Conservation (phyloP, 208 protist species). For the Wallacemonas rigidus region DNA sequence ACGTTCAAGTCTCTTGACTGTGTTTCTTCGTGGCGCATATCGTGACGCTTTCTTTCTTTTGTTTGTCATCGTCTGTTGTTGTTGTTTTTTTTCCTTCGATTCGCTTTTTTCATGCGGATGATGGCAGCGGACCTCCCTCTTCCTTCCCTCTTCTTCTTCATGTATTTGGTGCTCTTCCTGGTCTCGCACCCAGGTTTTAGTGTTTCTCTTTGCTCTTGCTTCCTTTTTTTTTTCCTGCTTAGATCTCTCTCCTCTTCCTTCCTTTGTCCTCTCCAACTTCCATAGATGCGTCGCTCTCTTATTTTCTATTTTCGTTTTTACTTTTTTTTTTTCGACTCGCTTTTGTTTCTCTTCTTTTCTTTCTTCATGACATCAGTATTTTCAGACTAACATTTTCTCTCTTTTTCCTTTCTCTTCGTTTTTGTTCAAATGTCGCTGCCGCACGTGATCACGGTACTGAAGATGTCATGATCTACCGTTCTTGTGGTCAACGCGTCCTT, state of each 20-base stretch:
- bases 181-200: neutral
- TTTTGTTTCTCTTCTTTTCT: conserved; percentile 23
- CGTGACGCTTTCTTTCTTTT: neutral
- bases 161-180: neutral
- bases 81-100: conserved; percentile 17
- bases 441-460: too few species aligned
- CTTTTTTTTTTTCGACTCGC: conserved; percentile 13
- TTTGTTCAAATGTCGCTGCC: neutral
- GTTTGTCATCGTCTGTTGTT: conserved; percentile 3
- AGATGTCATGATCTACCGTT: too few species aligned
- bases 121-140: neutral
- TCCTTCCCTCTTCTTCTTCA: conserved; percentile 18
- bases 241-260: neutral
- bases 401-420: conserved; percentile 9
- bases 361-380: conserved; percentile 13
- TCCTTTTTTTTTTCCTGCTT: neutral
- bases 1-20: neutral
- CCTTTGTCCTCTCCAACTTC: neutral
- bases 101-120: conserved; percentile 19
- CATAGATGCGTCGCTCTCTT: neutral
- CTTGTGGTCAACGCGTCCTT: too few species aligned
- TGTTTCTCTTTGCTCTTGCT: conserved; percentile 2
- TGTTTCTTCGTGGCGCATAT: neutral
- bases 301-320: conserved; percentile 9
- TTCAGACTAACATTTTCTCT: conserved; percentile 16